Conservation (phyloP, 176 grass and related monocot species). For the Bothriochloa decipiens region DNA sequence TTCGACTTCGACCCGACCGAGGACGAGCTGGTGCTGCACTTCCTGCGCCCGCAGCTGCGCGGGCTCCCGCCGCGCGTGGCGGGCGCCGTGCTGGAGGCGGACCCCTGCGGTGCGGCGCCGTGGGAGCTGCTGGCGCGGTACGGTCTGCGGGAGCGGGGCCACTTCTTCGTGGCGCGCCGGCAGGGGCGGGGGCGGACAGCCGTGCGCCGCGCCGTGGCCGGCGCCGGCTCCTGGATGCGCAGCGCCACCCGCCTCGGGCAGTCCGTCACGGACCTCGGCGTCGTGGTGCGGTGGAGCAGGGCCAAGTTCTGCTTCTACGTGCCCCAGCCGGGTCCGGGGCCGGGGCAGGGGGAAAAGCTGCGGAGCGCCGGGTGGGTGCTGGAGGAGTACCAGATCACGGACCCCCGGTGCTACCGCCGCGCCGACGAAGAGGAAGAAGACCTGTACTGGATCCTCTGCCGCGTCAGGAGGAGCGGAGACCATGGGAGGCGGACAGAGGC, state of each 20-base stretch:
- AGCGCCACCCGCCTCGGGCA: not conserved
- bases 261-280: slow-evolving; percentile 37
- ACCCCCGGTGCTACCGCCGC: slow-evolving; percentile 47
- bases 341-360: not conserved
- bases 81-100: slow-evolving; percentile 47
- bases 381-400: slow-evolving; percentile 58
- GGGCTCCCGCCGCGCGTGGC: slow-evolving; percentile 49
- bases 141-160: slow-evolving; percentile 26
- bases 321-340: not conserved
- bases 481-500: not conserved
- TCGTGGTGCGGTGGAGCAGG: slow-evolving; percentile 42
- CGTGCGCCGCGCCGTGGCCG: slow-evolving; percentile 11
- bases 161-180: slow-evolving; percentile 40
- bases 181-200: not conserved
- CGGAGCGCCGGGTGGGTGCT: slow-evolving; percentile 46
- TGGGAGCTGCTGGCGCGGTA: slow-evolving; percentile 48
- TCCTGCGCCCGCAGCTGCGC: slow-evolving; percentile 44
- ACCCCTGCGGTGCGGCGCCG: slow-evolving; percentile 40
- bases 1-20: slow-evolving; percentile 43
- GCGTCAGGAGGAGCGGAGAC: slow-evolving; percentile 25
- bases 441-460: slow-evolving; percentile 55
- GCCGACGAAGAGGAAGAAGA: slow-evolving; percentile 45
- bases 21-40: slow-evolving; percentile 54
- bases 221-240: slow-evolving; percentile 38
- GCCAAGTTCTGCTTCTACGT: slow-evolving; percentile 38